Evolutionary conservation across 352 stramenopile species (phyloP), one percentile per base, ranked within the genome.

Genomic region (Pythium sukuiense): DNA sequence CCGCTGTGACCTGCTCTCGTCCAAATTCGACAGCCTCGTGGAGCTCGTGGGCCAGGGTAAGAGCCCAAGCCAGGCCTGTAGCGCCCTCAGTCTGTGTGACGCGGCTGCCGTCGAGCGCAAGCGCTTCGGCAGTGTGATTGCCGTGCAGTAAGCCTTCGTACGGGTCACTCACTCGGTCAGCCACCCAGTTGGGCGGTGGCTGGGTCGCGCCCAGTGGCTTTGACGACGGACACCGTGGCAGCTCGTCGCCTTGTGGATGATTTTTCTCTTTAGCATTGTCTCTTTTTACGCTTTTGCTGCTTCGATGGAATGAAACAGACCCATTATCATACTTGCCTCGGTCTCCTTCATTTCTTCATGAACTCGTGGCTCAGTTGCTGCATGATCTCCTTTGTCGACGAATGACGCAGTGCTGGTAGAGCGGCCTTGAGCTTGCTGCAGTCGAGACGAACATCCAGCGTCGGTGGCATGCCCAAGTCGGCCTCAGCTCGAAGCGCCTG

Each of bases 1-100:
- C 35, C 77, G 73, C 41, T 90, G 83, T 61, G 83, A 91, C 56
- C 65, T 82, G 59, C 81, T 92, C 33, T 82, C 79, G 27, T 84
- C 79, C 39, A 89, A 92, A 67, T 95, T 95, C 29, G 87, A 95
- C 57, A 75, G 82, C 54, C 62, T 95, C 8, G 70, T 79, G n/a
- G 54, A 76, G 45, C 71, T 92, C 18, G 69, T 92, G 33, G 61
- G 80, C 29, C 43, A 81, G 12, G 87, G 81, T 37, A 61, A 70
- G 76, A 88, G 77, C 35, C 78, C 86, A 1, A 79, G 74, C 26
- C 67, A 84, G 62, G 83, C 83, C 1, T 95, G 86, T 37, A 67
- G 85, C 53, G 59, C 76, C 8, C 69, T 93, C 50, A 63, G 71
- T 12, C 58, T 95, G 50, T 95, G 86, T 63, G 73, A 80, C 43